These are phyloP conservation scores for Areca catechu DNA, from an alignment of 176 grass and related monocot species.

Conservation along the genomic window DNA sequence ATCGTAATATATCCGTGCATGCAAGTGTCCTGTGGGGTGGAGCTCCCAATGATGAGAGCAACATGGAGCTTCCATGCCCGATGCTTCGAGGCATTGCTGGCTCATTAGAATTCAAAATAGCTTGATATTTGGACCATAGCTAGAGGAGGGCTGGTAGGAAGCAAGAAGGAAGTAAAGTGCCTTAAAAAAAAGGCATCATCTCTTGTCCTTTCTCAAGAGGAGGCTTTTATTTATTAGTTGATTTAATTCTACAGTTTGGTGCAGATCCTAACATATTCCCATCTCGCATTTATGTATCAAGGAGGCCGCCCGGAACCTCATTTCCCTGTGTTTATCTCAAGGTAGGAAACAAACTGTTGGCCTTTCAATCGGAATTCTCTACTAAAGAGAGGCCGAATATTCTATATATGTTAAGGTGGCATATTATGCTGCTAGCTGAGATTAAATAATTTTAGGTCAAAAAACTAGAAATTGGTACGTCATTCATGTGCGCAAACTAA, in stretches of 20 bases:
- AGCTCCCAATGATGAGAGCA: constrained; percentile 25
- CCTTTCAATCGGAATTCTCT: neutral
- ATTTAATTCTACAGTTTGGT: constrained; percentile 40
- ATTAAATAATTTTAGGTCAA: too few relatives aligned
- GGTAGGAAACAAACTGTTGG: neutral
- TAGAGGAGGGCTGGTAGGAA: constrained; percentile 47
- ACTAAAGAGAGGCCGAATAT: neutral
- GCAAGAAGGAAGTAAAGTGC: constrained; percentile 41
- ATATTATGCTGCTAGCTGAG: too few relatives aligned
- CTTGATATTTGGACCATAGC: constrained; percentile 25
- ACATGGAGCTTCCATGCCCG: constrained; percentile 9
- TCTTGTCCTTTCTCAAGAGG: constrained; percentile 41
- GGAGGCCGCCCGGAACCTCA: neutral
- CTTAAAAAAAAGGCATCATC: constrained; percentile 47
- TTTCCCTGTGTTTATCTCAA: neutral
- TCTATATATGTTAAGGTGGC: too few relatives aligned
- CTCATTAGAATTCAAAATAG: constrained; percentile 39
- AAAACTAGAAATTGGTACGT: too few relatives aligned
- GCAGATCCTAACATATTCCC: constrained; percentile 27
- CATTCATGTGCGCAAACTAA: too few relatives aligned
- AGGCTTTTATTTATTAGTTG: constrained; percentile 29
- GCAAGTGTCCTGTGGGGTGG: neutral
- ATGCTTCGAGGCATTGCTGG: constrained; percentile 22
- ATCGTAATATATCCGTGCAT: neutral
- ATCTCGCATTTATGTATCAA: constrained; percentile 16